These are phyloP conservation scores for Nakazawaea wickerhamii DNA, from an alignment of 805 yeast genomes.

Conservation along the genomic window DNA sequence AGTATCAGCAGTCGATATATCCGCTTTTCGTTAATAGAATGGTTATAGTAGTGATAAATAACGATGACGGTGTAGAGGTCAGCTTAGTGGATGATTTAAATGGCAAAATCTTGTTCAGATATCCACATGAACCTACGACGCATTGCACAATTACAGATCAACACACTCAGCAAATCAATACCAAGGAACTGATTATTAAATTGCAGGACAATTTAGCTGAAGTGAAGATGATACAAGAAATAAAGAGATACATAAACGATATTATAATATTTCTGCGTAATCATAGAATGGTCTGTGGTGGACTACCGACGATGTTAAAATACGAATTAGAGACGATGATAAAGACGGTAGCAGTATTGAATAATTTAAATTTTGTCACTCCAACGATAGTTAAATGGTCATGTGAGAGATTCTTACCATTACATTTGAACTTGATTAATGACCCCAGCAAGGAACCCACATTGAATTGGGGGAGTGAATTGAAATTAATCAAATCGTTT, in stretches of 20 bases:
- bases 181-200: background rate
- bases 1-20: slow-evolving; percentile 1
- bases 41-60: slow-evolving; percentile 20
- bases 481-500: slow-evolving; percentile 33
- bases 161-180: background rate
- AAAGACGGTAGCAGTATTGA: slow-evolving; percentile 36
- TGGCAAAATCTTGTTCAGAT: slow-evolving; percentile 28
- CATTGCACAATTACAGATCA: background rate
- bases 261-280: slow-evolving; percentile 45
- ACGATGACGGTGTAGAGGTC: slow-evolving; percentile 17
- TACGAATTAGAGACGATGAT: slow-evolving; percentile 36
- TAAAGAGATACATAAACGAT: slow-evolving; percentile 51
- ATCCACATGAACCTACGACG: slow-evolving; percentile 18
- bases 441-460: slow-evolving; percentile 44
- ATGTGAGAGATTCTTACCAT: slow-evolving; percentile 42
- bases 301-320: slow-evolving; percentile 43
- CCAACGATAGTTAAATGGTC: slow-evolving; percentile 50
- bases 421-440: slow-evolving; percentile 33
- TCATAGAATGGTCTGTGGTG: slow-evolving; percentile 49
- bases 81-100: slow-evolving; percentile 18
- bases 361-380: slow-evolving; percentile 37
- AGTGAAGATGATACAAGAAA: slow-evolving; percentile 42
- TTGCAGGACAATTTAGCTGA: slow-evolving; percentile 13
- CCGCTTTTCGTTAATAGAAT: slow-evolving; percentile 14
- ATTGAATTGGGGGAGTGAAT: slow-evolving; percentile 52